Evolutionary conservation across 225 moss, liverwort and hornwort species (phyloP).

Genomic region (Ulota crispa): DNA sequence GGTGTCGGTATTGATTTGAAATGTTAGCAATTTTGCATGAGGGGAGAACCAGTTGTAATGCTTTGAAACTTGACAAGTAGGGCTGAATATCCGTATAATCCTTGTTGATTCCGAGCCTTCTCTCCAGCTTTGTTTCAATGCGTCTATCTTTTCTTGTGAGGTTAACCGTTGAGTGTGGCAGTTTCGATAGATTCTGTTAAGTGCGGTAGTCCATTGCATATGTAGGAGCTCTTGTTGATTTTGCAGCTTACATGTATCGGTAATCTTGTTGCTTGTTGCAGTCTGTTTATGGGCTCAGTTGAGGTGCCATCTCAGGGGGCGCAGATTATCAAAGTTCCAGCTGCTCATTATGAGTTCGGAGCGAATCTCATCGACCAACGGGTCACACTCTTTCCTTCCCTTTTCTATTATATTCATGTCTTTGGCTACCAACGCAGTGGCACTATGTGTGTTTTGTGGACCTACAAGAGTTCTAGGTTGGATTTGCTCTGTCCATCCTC

Average conservation of each 20-base stretch:
- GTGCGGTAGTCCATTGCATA: neutral
- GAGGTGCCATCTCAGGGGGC: slow-evolving; percentile 98
- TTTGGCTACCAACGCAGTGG: neutral
- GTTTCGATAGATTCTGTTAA: neutral
- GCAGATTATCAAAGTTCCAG: slow-evolving; percentile 97
- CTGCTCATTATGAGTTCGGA: slow-evolving; percentile 99
- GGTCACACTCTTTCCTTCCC: slow-evolving; percentile 40
- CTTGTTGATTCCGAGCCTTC: neutral
- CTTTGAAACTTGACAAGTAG: neutral
- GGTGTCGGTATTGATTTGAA: neutral
- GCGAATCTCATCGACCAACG: slow-evolving; percentile 92
- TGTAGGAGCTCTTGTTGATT: neutral
- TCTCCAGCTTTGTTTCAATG: neutral
- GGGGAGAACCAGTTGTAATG: neutral
- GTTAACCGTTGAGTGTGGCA: too few relatives aligned
- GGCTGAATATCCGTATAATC: neutral
- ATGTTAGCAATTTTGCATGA: neutral
- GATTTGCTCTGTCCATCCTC: neutral
- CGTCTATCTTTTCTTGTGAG: too few relatives aligned
- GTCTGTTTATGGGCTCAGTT: slow-evolving; percentile 99
- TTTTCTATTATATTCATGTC: neutral
- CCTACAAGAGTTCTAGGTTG: neutral
- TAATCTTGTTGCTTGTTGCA: slow-evolving; percentile 35
- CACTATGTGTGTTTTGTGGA: neutral
- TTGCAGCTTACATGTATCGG: neutral